These are phyloP conservation scores for Penicillium sp. DNA, from an alignment of 2,329 filamentous ascomycete genomes.

Conservation along the genomic window DNA sequence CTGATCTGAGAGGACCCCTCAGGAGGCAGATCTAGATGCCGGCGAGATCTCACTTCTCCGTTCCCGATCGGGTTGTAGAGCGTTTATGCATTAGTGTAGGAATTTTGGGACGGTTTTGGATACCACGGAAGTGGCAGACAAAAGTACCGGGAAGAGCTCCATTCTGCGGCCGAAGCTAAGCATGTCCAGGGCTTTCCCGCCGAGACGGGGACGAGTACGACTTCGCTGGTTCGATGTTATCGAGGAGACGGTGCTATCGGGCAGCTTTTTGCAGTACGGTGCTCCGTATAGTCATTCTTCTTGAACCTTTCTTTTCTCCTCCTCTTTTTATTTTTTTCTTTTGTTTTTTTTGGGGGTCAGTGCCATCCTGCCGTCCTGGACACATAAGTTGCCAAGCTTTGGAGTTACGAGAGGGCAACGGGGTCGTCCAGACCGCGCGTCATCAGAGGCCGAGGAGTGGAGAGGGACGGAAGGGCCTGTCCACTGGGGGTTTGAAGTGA, in stretches of 20 bases:
- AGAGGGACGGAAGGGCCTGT: background rate
- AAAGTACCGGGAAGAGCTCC: background rate
- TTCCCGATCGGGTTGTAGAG: background rate
- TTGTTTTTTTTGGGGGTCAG: no score
- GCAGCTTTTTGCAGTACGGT: background rate
- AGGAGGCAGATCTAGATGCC: background rate
- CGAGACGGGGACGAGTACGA: background rate
- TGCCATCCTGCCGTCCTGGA: background rate
- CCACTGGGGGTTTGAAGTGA: no score
- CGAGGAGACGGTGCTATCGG: background rate
- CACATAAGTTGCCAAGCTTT: slow-evolving; percentile 16
- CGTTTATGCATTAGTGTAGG: background rate
- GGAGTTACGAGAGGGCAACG: background rate
- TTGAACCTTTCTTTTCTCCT: background rate
- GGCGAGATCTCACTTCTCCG: background rate
- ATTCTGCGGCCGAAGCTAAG: background rate
- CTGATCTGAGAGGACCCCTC: background rate
- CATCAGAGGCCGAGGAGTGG: slow-evolving; percentile 12
- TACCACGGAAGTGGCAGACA: background rate
- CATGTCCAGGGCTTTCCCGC: background rate
- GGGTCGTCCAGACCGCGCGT: slow-evolving; percentile 19
- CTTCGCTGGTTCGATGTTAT: background rate
- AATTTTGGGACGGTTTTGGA: background rate
- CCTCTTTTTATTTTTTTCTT: background rate
- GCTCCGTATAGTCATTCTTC: no score